Percentiles rank a stretch among this genome's conserved stretches.
Evolutionary conservation across 2,329 filamentous ascomycete genomes (phyloP).

Genomic region (Beauveria sp.): DNA sequence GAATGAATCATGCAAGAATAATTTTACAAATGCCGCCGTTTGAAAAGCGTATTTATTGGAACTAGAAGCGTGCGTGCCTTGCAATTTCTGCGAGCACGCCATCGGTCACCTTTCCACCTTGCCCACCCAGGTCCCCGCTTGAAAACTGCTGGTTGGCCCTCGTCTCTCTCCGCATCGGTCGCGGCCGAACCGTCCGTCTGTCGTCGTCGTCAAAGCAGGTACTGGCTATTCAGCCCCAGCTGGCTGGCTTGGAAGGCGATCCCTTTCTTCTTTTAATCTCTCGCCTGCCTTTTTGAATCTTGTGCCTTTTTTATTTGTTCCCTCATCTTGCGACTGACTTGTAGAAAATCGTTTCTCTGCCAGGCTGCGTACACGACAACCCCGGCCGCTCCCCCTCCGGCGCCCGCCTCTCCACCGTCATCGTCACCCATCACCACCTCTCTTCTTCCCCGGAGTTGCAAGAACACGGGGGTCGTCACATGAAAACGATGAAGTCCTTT

Average conservation of each 20-base stretch:
- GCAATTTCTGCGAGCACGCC: slow-evolving; percentile 7
- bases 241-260: background rate
- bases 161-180: background rate
- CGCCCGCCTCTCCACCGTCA: background rate
- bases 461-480: background rate
- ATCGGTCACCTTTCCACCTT: background rate
- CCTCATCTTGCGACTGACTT: background rate
- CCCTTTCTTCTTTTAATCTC: background rate
- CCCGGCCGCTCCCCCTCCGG: background rate
- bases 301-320: too few species aligned
- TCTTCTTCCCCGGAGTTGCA: too few species aligned
- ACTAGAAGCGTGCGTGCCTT: background rate
- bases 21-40: too few species aligned
- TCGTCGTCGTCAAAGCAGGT: background rate
- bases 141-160: background rate
- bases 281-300: background rate
- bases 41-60: background rate
- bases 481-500: too few species aligned
- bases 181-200: background rate
- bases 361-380: background rate
- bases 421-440: background rate
- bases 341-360: background rate
- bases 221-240: background rate
- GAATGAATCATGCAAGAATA: background rate
- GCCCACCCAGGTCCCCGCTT: background rate